phyloP scores from a whole-genome alignment of 2,329 filamentous ascomycete species.

The Talaromyces islandicus region DNA sequence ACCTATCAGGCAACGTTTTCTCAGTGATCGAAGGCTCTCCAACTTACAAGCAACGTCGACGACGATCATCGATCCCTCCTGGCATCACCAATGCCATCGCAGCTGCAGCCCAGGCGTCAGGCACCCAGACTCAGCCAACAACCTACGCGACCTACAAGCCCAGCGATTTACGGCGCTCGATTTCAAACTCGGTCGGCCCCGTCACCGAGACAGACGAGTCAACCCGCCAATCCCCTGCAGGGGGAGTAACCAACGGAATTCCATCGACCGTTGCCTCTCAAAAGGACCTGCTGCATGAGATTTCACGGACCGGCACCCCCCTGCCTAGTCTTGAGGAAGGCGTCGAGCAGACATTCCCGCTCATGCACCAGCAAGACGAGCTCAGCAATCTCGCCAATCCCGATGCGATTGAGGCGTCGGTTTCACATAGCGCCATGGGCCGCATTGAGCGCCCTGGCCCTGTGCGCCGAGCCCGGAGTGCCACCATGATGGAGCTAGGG shows the following conservation, averaged over 20 bases:
- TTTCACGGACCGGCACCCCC: slow-evolving; percentile 89
- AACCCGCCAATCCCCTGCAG: slow-evolving; percentile 71
- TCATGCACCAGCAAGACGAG: slow-evolving; percentile 43
- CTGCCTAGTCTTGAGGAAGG: slow-evolving; percentile 78
- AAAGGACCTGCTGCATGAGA: slow-evolving; percentile 67
- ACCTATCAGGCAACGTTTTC: slow-evolving; percentile 73
- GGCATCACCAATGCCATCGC: slow-evolving; percentile 67
- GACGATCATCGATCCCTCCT: slow-evolving; percentile 86
- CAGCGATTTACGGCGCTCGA: slow-evolving; percentile 84
- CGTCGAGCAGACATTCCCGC: slow-evolving; percentile 63
- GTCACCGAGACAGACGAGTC: slow-evolving; percentile 74
- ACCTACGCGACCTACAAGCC: slow-evolving; percentile 65
- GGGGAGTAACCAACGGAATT: slow-evolving; percentile 62
- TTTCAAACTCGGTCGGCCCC: slow-evolving; percentile 80
- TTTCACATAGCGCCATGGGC: slow-evolving; percentile 54
- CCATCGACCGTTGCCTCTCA: slow-evolving; percentile 66
- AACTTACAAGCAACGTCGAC: slow-evolving; percentile 94
- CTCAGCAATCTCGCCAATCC: slow-evolving; percentile 64
- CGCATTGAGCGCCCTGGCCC: slow-evolving; percentile 62
- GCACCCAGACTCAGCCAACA: slow-evolving; percentile 31
- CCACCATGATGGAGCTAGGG: slow-evolving; percentile 92
- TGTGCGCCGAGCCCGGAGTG: slow-evolving; percentile 83
- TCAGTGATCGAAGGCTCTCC: slow-evolving; percentile 96
- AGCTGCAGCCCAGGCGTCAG: slow-evolving; percentile 42
- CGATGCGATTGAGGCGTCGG: slow-evolving; percentile 50